A percentile compares a stretch with the other conserved stretches of the same genome.
phyloP scores from a whole-genome alignment of 345 rosid genomes.

The Dipteronia sinensis region DNA sequence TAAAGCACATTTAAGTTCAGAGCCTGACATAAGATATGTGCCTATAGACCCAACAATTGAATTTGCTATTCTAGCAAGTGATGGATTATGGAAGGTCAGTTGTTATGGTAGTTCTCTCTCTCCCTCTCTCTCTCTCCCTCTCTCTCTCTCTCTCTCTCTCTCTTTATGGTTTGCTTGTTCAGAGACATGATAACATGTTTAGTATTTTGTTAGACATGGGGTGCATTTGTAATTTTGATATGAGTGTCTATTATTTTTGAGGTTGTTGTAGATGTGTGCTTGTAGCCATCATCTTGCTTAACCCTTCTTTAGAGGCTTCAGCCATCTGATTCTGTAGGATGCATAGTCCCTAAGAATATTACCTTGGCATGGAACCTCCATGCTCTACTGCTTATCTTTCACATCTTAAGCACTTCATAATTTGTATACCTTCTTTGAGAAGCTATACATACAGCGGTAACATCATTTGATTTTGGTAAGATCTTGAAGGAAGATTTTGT shows the following conservation, averaged over 20 bases:
- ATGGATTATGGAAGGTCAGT: slow-evolving; percentile 71
- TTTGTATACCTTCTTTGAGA: background rate
- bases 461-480: background rate
- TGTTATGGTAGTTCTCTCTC: background rate
- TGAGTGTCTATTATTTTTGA: background rate
- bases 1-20: slow-evolving; percentile 64
- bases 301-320: background rate
- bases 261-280: background rate
- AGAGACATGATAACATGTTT: background rate
- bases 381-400: background rate
- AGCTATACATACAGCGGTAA: background rate
- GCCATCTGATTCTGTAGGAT: background rate
- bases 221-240: background rate
- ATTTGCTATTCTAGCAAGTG: slow-evolving; percentile 58
- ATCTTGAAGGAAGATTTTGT: background rate
- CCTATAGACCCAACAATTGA: slow-evolving; percentile 47
- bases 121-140: background rate
- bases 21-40: slow-evolving; percentile 50
- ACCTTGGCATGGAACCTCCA: background rate
- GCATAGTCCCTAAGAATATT: background rate
- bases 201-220: background rate
- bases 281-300: background rate
- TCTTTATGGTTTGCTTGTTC: background rate
- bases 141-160: background rate
- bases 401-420: background rate